Evolutionary conservation across 345 rosid species (phyloP), one percentile per base, ranked within the genome.

Genomic region (Linum lewisii): DNA sequence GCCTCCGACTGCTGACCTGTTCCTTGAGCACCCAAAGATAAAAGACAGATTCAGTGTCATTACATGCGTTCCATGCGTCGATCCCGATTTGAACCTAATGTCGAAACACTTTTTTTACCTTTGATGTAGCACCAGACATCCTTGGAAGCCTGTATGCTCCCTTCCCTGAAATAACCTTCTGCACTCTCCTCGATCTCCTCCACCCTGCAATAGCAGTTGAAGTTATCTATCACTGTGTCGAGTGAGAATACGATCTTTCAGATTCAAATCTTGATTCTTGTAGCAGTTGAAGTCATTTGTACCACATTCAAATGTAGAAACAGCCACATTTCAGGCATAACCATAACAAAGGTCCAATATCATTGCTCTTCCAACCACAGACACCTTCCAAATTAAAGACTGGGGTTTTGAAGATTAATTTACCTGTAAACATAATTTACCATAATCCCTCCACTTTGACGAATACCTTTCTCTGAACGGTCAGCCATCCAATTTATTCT

Each of bases 401-500:
- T 44, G 34, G 61, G 11, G 22, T 20, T 59, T 59, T 24, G 61
- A 44, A 4, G n/a, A 20, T 21, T 54, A 61, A 22, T 53, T 59
- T 76, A 89, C 97, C 97, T 89, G 75, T 93, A 93, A 58, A 85
- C 78, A 53, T 87, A 89, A 69, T 89, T 93, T 58, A 87, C 97
- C 97, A 89, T 87, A 56, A 89, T 81, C 66, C 97, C 90, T 56
- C 77, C 90, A 71, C 97, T 87, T 62, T 85, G 95, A 26, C 51
- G 53, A 59, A 84, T 72, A 44, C 90, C 91, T 71, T 82, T 89
- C 63, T 84, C 85, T 2, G 95, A 87, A 51, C 34, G 66, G 67
- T 87, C 90, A 1, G 95, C 97, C 97, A 93, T 87, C 99, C 97
- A 93, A 54, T 89, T 93, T 74, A 93, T 75, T 76, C 95, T 85